Base-by-base conservation (phyloP, 2,329 filamentous ascomycete genomes). In the Alternaria triticina region DNA sequence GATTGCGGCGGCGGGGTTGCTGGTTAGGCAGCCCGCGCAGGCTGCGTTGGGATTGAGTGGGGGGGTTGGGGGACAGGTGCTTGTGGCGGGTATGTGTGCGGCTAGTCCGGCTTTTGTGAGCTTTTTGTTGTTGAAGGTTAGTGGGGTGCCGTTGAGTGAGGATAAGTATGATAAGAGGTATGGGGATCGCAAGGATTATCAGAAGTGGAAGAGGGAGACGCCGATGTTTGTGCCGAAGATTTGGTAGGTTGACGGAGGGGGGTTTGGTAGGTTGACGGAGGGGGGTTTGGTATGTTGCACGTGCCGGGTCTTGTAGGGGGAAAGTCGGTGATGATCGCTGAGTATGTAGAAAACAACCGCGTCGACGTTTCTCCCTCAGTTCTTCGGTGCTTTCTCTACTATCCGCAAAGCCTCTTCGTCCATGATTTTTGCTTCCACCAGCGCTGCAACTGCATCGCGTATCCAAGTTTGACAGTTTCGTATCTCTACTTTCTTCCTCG, bases 111-210 rank as follows among this genome's bases (percentile, higher is more conserved):
- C 86, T 0, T 91, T 92, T 75, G 86, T 88, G 36, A 84, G 84
- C 0, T 88, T 91, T 58, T 76, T 92, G 72, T 76, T 92, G 59
- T 79, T 89, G 43, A 89, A 89, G 81, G 84, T 91, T 40, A 84
- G 85, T 46, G 89, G 89, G 7, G 83, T 91, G 25, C 88, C 89
- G 5, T 69, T 91, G 77, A 91, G 88, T 68, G 89, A 91, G 82
- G 83, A 82, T 45, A 91, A 91, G 80, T 91, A 92, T 72, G 88
- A 91, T 76, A 84, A 87, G 78, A 81, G 82, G 57, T 91, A 87
- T 71, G 89, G 88, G 0, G 81, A 89, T 65, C 82, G 87, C 44
- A 86, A 87, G 78, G 89, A 91, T 65, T 91, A 92, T 72, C 84
- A 88, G 74, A 82, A 86, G 75, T 91, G 89, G 89, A 91, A 90